Evolutionary conservation across 2,329 filamentous ascomycete species (phyloP).

Genomic region (Colletotrichum tropicicola): DNA sequence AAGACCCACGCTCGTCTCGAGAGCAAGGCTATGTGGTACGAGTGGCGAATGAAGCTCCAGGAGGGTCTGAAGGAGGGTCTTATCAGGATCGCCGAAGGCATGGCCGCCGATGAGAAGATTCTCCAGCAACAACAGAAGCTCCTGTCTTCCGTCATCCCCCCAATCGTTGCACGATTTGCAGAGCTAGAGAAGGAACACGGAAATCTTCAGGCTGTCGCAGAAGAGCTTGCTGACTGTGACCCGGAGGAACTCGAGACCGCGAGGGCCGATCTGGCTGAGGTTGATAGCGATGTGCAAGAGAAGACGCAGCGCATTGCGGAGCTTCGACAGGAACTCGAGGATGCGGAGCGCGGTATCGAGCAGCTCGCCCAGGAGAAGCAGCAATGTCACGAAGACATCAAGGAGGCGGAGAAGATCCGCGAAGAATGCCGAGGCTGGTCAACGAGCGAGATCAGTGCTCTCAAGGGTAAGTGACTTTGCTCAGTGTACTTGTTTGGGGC

Average conservation of each 20-base stretch:
- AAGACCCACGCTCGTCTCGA: slow-evolving; percentile 90
- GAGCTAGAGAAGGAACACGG: slow-evolving; percentile 69
- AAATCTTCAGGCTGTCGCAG: slow-evolving; percentile 76
- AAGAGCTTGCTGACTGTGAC: slow-evolving; percentile 81
- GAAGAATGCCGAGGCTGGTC: slow-evolving; percentile 94
- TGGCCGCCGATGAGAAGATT: slow-evolving; percentile 76
- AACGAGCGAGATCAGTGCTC: slow-evolving; percentile 77
- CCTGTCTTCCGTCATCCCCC: slow-evolving; percentile 74
- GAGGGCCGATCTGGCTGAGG: slow-evolving; percentile 71
- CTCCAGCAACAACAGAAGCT: slow-evolving; percentile 75
- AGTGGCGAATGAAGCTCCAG: slow-evolving; percentile 92
- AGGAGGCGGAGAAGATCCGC: slow-evolving; percentile 81
- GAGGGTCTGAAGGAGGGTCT: slow-evolving; percentile 84
- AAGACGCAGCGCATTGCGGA: slow-evolving; percentile 75
- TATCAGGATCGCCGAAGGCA: slow-evolving; percentile 76
- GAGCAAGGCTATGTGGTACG: slow-evolving; percentile 98
- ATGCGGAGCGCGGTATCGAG: slow-evolving; percentile 72
- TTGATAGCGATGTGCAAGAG: slow-evolving; percentile 74
- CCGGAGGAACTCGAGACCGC: slow-evolving; percentile 79
- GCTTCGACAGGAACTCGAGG: slow-evolving; percentile 72
- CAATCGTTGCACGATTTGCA: slow-evolving; percentile 67
- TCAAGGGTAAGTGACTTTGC: slow-evolving; percentile 70
- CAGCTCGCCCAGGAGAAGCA: slow-evolving; percentile 73
- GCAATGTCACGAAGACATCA: slow-evolving; percentile 77
- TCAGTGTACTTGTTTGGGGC: not conserved